Base-by-base conservation (phyloP, 257 asterid species). In the Scutellaria galericulata region DNA sequence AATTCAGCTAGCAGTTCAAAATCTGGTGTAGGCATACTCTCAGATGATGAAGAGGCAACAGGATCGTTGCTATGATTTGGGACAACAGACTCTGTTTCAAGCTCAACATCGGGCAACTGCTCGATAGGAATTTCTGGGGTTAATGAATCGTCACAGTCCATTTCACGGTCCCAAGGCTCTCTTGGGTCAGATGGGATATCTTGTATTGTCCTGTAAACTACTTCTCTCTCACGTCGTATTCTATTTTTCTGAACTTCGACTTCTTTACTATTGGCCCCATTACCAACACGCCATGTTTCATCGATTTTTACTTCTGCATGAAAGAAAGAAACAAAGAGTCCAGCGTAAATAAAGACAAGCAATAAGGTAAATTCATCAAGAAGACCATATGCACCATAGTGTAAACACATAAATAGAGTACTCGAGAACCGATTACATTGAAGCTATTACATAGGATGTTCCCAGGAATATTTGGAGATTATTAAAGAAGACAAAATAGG, bases 161-260 rank as follows among this genome's bases (percentile, higher is more conserved):
- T 92, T 82, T 95, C 99, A 20, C 77, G 87, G 83, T 95, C 99
- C 99, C 99, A 95, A 7, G 99, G 99, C 77, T 89, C 98, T 68
- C 86, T 82, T 13, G 99, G 98, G 76, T 95, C 58, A 7, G 81
- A 72, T 1, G 98, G 98, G 65, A 95, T 87, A 73, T 95, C 98
- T 54, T 76, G 96, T 62, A 52, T 13, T 61, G 86, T 58, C 80
- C 86, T 82, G 84, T 90, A 92, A 70, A 88, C 51, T 46, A 76
- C 84, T 80, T 92, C 98, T 70, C 84, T 86, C 82, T 95, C 99
- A 1, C 99, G 94, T 37, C 76, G 84, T 20, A 79, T 87, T 83
- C 98, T 84, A 70, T 82, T 86, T 64, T 81, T 92, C 86, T 95
- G 97, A 77, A 87, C 84, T 65, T 92, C 99, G 7, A 92, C 89